Evolutionary conservation across 192 early-diverging fungal species (phyloP).

Genomic region (Pilobolus umbonatus): DNA sequence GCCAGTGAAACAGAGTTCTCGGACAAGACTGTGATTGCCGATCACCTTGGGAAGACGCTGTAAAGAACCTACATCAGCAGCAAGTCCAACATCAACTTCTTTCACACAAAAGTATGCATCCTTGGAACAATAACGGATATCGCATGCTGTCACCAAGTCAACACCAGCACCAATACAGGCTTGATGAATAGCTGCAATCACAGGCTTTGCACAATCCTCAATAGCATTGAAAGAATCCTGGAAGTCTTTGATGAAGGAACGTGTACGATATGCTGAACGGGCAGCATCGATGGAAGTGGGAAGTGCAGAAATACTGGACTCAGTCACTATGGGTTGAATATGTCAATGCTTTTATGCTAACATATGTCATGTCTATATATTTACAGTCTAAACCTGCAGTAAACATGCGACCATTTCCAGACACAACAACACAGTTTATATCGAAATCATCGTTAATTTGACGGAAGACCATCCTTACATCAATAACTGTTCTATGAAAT

Average conservation of each 20-base stretch:
- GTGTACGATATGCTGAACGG: neutral
- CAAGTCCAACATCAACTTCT: slow-evolving; percentile 91
- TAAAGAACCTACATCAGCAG: slow-evolving; percentile 88
- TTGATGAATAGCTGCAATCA: slow-evolving; percentile 85
- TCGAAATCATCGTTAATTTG: slow-evolving; percentile 53
- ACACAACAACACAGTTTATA: slow-evolving; percentile 74
- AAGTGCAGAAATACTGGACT: too few species aligned
- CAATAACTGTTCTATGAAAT: slow-evolving; percentile 55
- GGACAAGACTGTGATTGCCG: slow-evolving; percentile 85
- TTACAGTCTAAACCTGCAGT: slow-evolving; percentile 89
- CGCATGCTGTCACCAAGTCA: slow-evolving; percentile 87
- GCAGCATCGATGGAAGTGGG: neutral
- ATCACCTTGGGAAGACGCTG: slow-evolving; percentile 95
- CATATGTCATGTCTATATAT: slow-evolving; percentile 11
- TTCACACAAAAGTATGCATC: slow-evolving; percentile 84
- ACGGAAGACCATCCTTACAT: slow-evolving; percentile 59
- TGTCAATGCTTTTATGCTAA: neutral
- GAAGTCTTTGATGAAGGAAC: slow-evolving; percentile 24
- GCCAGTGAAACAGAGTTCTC: slow-evolving; percentile 85
- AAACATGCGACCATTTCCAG: slow-evolving; percentile 72
- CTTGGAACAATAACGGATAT: slow-evolving; percentile 76
- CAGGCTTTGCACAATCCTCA: slow-evolving; percentile 81
- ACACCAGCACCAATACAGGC: slow-evolving; percentile 84
- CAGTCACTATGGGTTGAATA: neutral
- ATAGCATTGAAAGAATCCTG: slow-evolving; percentile 74